These are phyloP conservation scores for Pelargonium fulgidum DNA, from an alignment of 441 rosid species.

Conservation along the genomic window DNA sequence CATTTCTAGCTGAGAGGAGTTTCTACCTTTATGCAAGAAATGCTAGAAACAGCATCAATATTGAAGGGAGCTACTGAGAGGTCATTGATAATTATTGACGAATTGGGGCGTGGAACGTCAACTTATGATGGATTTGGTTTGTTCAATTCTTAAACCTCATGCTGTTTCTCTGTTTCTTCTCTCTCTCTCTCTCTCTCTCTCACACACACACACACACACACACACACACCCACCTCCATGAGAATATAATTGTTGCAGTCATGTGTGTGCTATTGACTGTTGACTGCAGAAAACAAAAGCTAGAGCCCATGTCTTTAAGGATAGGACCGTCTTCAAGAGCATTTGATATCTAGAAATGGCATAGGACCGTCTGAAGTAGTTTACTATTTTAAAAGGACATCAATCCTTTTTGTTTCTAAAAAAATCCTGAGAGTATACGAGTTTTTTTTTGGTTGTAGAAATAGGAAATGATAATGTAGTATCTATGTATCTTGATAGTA, in stretches of 20 bases:
- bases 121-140: slow-evolving; percentile 97
- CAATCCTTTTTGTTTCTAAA: no score
- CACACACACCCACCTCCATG: no score
- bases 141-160: slow-evolving; percentile 21
- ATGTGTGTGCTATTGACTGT: no score
- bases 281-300: no score
- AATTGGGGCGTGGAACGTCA: slow-evolving; percentile 97
- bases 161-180: slow-evolving; percentile 2
- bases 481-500: no score
- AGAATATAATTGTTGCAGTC: not conserved
- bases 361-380: not conserved
- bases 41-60: slow-evolving; percentile 97
- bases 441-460: not conserved
- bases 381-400: not conserved
- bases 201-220: not conserved
- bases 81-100: slow-evolving; percentile 92
- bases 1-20: slow-evolving; percentile 74
- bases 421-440: not conserved
- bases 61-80: slow-evolving; percentile 84
- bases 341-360: not conserved
- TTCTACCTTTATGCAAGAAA: slow-evolving; percentile 91
- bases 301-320: no score
- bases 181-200: slow-evolving; percentile 4
- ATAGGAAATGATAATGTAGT: no score
- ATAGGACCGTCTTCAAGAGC: no score